phyloP scores from a whole-genome alignment of 192 early-diverging fungal genomes.

The Pecoramyces ruminantium region DNA sequence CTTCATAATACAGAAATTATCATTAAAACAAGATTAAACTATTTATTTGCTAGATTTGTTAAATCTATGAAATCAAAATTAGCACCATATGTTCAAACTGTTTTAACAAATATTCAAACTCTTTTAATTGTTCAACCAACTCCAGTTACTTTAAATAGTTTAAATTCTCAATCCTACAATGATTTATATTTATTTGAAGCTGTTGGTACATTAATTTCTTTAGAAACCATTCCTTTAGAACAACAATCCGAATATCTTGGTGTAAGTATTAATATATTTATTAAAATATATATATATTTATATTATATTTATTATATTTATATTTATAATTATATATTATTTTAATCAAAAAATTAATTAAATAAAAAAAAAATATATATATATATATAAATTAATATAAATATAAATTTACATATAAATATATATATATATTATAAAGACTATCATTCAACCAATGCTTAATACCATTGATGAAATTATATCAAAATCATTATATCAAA shows the following conservation, averaged over 20 bases:
- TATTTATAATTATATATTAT: too few relatives aligned
- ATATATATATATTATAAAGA: too few relatives aligned
- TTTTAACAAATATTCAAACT: constrained; percentile 34
- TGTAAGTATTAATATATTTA: background rate
- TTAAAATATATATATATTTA: too few relatives aligned
- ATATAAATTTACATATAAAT: background rate
- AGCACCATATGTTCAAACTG: constrained; percentile 37
- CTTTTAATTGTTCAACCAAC: constrained; percentile 52
- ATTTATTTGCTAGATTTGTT: constrained; percentile 72
- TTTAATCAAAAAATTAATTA: too few relatives aligned
- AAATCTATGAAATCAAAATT: constrained; percentile 43
- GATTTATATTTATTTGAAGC: constrained; percentile 80
- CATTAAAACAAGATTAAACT: constrained; percentile 66
- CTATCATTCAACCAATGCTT: constrained; percentile 61
- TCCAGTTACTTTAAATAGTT: constrained; percentile 7
- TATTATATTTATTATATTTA: too few relatives aligned
- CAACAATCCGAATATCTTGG: constrained; percentile 45
- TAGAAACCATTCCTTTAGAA: constrained; percentile 38
- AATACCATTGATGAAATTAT: constrained; percentile 55
- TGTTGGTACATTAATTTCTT: constrained; percentile 79
- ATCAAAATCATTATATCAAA: constrained; percentile 37
- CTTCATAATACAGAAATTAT: constrained; percentile 51
- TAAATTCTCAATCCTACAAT: background rate
- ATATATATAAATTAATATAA: constrained; percentile 3
- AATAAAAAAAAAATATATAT: background rate